Percentiles rank a stretch among this genome's conserved stretches.
phyloP scores from a whole-genome alignment of 2,329 filamentous ascomycete genomes.

The Aquanectria penicillioides region DNA sequence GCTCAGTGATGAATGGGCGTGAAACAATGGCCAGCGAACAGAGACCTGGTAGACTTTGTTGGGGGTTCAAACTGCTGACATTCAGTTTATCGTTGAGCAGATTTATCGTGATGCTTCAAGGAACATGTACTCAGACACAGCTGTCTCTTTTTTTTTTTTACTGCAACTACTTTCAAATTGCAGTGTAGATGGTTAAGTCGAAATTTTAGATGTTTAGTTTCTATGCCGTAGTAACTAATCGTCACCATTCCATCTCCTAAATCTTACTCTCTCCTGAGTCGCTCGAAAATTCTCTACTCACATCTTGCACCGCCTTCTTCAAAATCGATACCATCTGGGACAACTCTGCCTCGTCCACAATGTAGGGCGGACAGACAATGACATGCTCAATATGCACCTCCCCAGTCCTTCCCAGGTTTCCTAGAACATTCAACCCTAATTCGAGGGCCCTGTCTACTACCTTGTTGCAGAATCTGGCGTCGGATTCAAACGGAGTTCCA shows the following conservation, averaged over 20 bases:
- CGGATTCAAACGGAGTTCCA: neutral
- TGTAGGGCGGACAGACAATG: conserved; percentile 13
- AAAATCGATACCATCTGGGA: conserved; percentile 7
- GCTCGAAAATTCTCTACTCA: conserved; percentile 9
- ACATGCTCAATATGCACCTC: conserved; percentile 16
- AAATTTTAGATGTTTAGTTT: neutral
- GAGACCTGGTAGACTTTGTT: no score
- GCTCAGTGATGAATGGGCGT: no score
- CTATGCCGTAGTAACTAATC: neutral
- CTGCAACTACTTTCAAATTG: no score
- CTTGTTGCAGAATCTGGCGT: neutral
- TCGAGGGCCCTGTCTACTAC: neutral
- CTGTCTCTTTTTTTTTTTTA: no score
- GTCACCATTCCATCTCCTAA: neutral
- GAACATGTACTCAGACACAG: no score
- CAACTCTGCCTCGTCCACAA: conserved; percentile 14
- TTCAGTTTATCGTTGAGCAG: no score
- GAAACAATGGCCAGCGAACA: no score
- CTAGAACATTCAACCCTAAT: conserved; percentile 17
- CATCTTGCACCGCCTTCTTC: conserved; percentile 15
- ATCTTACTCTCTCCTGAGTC: neutral
- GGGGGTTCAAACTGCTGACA: no score
- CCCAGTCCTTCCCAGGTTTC: conserved; percentile 11
- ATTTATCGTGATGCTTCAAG: no score
- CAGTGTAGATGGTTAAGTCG: neutral